Evolutionary conservation across 1,284 basidiomycete genomes (phyloP).

Genomic region (Calocybe gambosa): DNA sequence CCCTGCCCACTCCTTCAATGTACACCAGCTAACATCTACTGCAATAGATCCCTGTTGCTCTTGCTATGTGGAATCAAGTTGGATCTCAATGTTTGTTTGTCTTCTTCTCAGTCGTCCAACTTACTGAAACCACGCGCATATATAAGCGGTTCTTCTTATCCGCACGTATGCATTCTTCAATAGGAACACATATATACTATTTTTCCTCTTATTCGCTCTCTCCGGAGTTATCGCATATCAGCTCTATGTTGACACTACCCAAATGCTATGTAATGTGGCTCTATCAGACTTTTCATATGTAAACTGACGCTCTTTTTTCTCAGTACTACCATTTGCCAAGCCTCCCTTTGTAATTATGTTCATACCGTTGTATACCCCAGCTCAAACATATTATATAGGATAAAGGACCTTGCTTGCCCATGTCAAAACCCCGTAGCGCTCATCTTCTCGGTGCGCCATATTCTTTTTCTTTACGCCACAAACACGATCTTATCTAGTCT

Average conservation of each 20-base stretch:
- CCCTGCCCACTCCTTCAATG: constrained; percentile 8
- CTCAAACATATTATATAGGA: constrained; percentile 24
- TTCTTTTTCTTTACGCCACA: constrained; percentile 1
- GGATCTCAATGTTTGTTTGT: constrained; percentile 58
- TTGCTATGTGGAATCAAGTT: constrained; percentile 82
- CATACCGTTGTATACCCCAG: constrained; percentile 2
- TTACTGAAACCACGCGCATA: constrained; percentile 15
- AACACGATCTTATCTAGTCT: constrained; percentile 13
- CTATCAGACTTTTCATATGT: neutral
- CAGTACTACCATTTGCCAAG: constrained; percentile 63
- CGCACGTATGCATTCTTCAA: constrained; percentile 82
- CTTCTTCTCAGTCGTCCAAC: constrained; percentile 6
- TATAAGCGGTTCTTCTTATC: constrained; percentile 64
- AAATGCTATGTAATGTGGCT: constrained; percentile 55
- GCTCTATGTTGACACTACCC: constrained; percentile 66
- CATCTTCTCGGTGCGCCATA: constrained; percentile 58
- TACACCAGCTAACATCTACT: constrained; percentile 2
- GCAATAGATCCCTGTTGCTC: constrained; percentile 67
- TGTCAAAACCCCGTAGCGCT: constrained; percentile 70
- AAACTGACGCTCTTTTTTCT: constrained; percentile 4
- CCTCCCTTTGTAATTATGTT: constrained; percentile 47
- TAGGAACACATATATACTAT: constrained; percentile 59
- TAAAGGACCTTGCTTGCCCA: constrained; percentile 66
- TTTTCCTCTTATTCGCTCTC: constrained; percentile 54
- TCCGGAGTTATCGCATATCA: constrained; percentile 71